Base-by-base conservation (phyloP, 345 rosid species). In the Eutrema yunnanense region DNA sequence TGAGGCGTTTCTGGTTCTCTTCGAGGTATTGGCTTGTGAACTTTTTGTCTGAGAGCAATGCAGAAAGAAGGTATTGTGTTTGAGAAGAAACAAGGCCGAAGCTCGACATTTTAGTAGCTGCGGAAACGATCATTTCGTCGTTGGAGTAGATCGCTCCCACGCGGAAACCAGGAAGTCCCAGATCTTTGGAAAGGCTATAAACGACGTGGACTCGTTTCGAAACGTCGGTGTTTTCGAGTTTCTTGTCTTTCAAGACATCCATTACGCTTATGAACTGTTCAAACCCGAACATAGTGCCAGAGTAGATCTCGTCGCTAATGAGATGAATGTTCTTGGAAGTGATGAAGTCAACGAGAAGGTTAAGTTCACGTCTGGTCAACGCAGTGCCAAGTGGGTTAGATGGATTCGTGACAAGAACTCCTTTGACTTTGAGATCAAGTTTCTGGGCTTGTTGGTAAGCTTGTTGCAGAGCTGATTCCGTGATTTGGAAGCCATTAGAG, bases 71-170 rank as follows among this genome's bases (percentile, higher is more conserved):
- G 52, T 84, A 81, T 5, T 90, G 96, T 30, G 96, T 90, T 48
- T 90, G 96, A 0, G 96, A 87, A 34, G 96, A 90, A 49, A 90
- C 88, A 38, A 87, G 84, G 65, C 96, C 96, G 43, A 90, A 90
- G 69, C 96, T 90, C 50, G 96, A 90, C 96, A 90, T 90, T 67
- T 90, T 90, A 6, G 96, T 90, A 6, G 96, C 93, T 2, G 96
- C 86, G 0, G 91, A 86, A 29, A 90, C 88, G 41, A 90, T 82
- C 71, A 62, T 65, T 54, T 85, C 83, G 30, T 90, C 87, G 75
- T 90, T 86, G 71, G 96, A 87, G 64, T 90, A 88, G 73, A 90
- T 82, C 60, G 91, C 96, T 52, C 91, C 96, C 26, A 90, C 96
- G 34, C 96, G 88, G 74, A 90, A 90, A 66, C 96, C 96, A 47